Evolutionary conservation across 164 flowering plant species (phyloP).

Genomic region (Paratinospora sagittata): DNA sequence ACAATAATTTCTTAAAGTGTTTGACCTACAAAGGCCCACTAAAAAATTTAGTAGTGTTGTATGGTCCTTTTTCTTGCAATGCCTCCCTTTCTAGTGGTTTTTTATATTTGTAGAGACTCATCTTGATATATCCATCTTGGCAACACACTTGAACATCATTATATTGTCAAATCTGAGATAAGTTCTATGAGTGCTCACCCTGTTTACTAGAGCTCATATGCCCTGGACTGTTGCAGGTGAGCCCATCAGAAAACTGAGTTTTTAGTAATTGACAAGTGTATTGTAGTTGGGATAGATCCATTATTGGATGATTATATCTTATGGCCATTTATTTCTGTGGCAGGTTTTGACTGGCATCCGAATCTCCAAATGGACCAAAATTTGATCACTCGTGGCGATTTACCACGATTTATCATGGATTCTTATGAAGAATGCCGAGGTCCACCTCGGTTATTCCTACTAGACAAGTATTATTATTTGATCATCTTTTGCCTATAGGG

Average conservation of each 20-base stretch:
- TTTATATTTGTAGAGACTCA: too few species aligned
- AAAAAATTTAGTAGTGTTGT: too few species aligned
- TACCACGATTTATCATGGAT: conserved; percentile 95
- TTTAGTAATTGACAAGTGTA: not conserved
- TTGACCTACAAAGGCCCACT: too few species aligned
- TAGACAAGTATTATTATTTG: conserved; percentile 76
- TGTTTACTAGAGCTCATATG: not conserved
- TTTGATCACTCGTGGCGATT: conserved; percentile 63
- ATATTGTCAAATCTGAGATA: not conserved
- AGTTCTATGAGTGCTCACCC: not conserved
- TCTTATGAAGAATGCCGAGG: conserved; percentile 96
- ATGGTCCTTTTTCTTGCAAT: too few species aligned
- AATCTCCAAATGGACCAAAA: conserved; percentile 56
- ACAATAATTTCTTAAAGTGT: too few species aligned
- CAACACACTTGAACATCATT: not conserved
- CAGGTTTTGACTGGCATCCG: conserved; percentile 96
- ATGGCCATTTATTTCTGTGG: conserved; percentile 12
- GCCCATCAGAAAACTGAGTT: not conserved
- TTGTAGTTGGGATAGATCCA: not conserved
- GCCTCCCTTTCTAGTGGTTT: too few species aligned
- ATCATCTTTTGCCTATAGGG: not conserved
- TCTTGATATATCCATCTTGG: too few species aligned
- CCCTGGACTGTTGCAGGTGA: not conserved
- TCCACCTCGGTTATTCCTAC: conserved; percentile 84
- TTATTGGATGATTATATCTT: not conserved